Conservation (phyloP, 1,139 yeast species). For the Blastobotrys persicus region DNA sequence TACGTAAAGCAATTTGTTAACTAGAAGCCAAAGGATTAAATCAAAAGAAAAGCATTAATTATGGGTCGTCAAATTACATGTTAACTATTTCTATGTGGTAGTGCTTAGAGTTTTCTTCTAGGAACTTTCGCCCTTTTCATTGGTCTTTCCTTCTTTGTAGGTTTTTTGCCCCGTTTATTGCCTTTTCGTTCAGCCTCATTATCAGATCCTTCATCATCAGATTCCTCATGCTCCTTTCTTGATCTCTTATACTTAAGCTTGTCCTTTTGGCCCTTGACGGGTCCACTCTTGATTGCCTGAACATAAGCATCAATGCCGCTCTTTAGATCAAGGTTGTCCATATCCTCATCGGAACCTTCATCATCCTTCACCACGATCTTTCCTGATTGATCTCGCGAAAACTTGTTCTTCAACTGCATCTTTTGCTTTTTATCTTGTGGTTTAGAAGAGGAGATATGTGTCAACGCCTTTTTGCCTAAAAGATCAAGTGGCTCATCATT, state of each 20-base stretch:
- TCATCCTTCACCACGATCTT: slow-evolving; percentile 38
- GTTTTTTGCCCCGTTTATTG: slow-evolving; percentile 11
- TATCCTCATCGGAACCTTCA: slow-evolving; percentile 34
- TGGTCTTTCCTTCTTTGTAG: slow-evolving; percentile 2
- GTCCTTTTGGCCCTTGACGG: slow-evolving; percentile 88
- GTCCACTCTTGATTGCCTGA: slow-evolving; percentile 90
- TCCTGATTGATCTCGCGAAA: slow-evolving; percentile 49
- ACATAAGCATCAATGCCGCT: slow-evolving; percentile 75
- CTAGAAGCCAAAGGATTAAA: no score
- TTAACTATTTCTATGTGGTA: not conserved
- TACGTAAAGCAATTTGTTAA: no score
- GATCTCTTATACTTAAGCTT: slow-evolving; percentile 77
- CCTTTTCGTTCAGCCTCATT: slow-evolving; percentile 11
- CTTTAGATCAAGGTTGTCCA: slow-evolving; percentile 55
- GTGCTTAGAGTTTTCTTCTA: slow-evolving; percentile 9
- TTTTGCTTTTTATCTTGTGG: slow-evolving; percentile 48
- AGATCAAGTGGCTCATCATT: slow-evolving; percentile 86
- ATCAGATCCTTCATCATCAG: slow-evolving; percentile 40
- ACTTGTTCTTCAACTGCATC: slow-evolving; percentile 44
- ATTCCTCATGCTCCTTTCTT: slow-evolving; percentile 55
- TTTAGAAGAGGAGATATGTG: slow-evolving; percentile 82
- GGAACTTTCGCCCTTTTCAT: slow-evolving; percentile 3
- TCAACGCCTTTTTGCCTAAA: slow-evolving; percentile 76
- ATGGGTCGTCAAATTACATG: not conserved
- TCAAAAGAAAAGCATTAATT: not conserved